Conservation (phyloP, 176 grass and related monocot genomes). For the Secale cereale region DNA sequence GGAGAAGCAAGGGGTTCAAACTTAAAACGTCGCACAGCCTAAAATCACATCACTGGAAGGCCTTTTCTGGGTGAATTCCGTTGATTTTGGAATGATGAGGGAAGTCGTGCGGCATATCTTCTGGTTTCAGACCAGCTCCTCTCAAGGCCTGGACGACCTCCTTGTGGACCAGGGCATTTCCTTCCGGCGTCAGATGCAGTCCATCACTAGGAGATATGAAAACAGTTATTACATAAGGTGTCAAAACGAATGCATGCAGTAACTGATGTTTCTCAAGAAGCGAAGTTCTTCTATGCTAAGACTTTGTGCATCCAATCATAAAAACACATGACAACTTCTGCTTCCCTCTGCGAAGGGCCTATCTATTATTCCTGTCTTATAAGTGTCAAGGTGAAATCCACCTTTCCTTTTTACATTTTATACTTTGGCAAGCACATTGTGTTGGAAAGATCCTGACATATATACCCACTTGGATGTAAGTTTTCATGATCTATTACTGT, state of each 20-base stretch:
- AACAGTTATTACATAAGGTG: not conserved
- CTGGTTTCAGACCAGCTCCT: slow-evolving; percentile 44
- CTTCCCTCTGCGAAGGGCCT: no score
- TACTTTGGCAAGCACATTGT: no score
- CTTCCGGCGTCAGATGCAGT: slow-evolving; percentile 69
- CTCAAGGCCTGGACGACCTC: slow-evolving; percentile 52
- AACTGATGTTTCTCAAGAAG: not conserved
- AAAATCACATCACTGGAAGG: slow-evolving; percentile 52
- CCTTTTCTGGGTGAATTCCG: slow-evolving; percentile 42
- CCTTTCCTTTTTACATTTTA: no score
- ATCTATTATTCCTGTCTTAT: no score
- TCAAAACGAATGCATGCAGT: not conserved
- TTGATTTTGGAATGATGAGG: slow-evolving; percentile 77
- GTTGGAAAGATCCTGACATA: no score
- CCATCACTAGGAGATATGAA: slow-evolving; percentile 58
- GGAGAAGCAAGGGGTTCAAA: not conserved
- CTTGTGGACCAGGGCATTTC: slow-evolving; percentile 67
- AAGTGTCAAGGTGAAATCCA: no score
- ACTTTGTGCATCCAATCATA: no score
- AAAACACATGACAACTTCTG: no score
- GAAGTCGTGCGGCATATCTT: slow-evolving; percentile 73
- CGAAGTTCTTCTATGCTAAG: no score
- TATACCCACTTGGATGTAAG: no score
- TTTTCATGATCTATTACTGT: no score
- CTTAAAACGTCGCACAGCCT: not conserved